Evolutionary conservation across 139 green algal genomes (phyloP).

Genomic region (Spirogloea muscicola): DNA sequence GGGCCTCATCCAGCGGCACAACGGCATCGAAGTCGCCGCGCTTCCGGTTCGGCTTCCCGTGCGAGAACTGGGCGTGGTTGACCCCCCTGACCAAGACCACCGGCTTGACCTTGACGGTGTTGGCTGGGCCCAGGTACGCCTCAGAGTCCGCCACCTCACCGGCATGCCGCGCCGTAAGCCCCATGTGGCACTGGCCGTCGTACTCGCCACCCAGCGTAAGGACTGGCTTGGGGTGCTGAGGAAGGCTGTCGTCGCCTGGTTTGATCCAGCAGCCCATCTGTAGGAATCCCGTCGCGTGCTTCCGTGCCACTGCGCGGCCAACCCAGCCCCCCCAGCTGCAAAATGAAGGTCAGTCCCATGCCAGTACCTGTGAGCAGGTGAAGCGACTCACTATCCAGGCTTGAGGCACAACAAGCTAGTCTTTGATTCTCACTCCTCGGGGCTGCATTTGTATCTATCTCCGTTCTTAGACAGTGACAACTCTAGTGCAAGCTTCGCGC

Average conservation of each 20-base stretch:
- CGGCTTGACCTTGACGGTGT: neutral
- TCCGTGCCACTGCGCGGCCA: neutral
- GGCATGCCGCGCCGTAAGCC: neutral
- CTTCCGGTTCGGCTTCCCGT: neutral
- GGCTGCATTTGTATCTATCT: too few species aligned
- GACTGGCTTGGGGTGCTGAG: slow-evolving; percentile 8
- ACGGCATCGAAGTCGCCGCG: neutral
- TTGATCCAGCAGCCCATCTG: neutral
- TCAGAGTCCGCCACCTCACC: neutral
- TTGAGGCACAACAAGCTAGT: neutral
- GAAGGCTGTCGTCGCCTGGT: neutral
- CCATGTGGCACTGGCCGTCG: neutral
- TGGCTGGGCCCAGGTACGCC: neutral
- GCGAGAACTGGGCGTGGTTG: slow-evolving; percentile 6
- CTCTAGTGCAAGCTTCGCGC: too few species aligned
- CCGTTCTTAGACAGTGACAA: too few species aligned
- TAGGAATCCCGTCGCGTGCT: neutral
- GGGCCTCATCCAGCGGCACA: neutral
- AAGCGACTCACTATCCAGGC: neutral
- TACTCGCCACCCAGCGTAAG: neutral
- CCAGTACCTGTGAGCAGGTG: neutral
- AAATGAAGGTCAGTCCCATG: neutral
- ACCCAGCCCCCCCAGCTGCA: neutral
- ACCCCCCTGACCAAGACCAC: neutral
- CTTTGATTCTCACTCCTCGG: too few species aligned